Evolutionary conservation across 2,329 filamentous ascomycete genomes (phyloP), one percentile per base, ranked within the genome.

Genomic region (Colletotrichum chrysophilum): DNA sequence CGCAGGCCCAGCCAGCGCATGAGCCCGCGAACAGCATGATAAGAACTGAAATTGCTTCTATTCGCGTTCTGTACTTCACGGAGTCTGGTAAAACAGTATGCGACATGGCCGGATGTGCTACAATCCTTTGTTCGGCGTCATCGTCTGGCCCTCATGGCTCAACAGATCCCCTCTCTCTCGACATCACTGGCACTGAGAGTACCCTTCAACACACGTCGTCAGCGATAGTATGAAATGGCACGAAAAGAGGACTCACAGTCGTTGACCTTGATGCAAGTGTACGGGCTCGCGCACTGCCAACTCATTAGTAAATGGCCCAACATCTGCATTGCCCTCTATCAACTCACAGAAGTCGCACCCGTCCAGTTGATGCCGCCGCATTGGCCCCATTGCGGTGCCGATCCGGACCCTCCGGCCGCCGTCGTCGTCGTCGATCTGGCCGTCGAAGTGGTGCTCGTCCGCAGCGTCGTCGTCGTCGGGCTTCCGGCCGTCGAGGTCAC

Each of bases 291-390:
- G 62, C 71, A 75, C 71, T 76, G 16, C 21, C 28, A 28, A 28
- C 2, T 28, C 24, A 36, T 76, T 38, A 76, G 66, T n/a, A 26
- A 10, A 28, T 34, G 1, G 43, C 24, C 30, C 30, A 36, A 28
- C 56, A 48, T 34, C 24, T 10, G 34, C 7, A 9, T 5, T 3
- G 21, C 18, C 9, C 6, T 21, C 30, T 2, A 6, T 14, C 30
- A 18, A 74, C 74, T 64, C 36, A 76, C 74, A 5, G 43, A 43
- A 13, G 66, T 70, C 60, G 71, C 14, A 2, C 74, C 71, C 24
- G 48, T 56, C 71, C 71, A 71, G 26, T 70, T 64, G 32, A 76
- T 71, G 18, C 74, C 74, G 28, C 71, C 74, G 61, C 74, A 76
- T 32, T 76, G 74, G 7, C 71, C 74, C 74, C 74, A 70, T 36